Base-by-base conservation (phyloP, 345 rosid genomes). In the Punica granatum region DNA sequence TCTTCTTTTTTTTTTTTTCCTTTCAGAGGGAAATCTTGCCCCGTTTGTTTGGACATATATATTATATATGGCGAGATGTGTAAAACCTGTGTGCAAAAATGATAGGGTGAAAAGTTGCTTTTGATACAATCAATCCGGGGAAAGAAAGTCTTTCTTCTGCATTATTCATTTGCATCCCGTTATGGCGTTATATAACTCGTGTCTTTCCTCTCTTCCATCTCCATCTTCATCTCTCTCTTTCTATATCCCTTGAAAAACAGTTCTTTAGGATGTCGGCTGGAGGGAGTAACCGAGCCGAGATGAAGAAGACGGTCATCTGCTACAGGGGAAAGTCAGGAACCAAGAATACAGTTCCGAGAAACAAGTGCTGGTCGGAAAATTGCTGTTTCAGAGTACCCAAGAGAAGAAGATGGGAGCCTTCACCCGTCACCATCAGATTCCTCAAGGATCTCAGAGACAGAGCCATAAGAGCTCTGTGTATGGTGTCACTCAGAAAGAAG, bases 341-440 rank as follows among this genome's bases (percentile, higher is more conserved):
- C 36, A 66, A 28, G 21, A 72, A 73, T 58, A 49, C 75, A 28
- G 44, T 15, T 28, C 31, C 59, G 5, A 63, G 69, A 23, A 71
- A 10, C 63, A 28, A 41, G 35, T 73, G 72, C 74, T 34, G 78
- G 73, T 0, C 51, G 13, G 58, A 59, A 18, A 79, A 32, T 64
- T 83, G 86, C 72, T 85, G 87, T 51, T 82, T 85, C 76, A 76
- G 82, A 74, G 73, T 78, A 44, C 83, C 79, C 21, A 79, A 42
- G 70, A 80, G 74, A 69, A 65, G 83, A 56, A 21, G 34, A 56
- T 19, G 9, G 32, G 78, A 80, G 60, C 33, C 80, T 42, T 81
- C 84, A 10, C 83, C 87, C 0, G 60, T n/a, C n/a, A n/a, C n/a
- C n/a, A n/a, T 73, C 51, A 81, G 74, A 66, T 53, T 89, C 70